Base-by-base conservation (phyloP, 2,329 filamentous ascomycete genomes). In the Claviceps sp. region DNA sequence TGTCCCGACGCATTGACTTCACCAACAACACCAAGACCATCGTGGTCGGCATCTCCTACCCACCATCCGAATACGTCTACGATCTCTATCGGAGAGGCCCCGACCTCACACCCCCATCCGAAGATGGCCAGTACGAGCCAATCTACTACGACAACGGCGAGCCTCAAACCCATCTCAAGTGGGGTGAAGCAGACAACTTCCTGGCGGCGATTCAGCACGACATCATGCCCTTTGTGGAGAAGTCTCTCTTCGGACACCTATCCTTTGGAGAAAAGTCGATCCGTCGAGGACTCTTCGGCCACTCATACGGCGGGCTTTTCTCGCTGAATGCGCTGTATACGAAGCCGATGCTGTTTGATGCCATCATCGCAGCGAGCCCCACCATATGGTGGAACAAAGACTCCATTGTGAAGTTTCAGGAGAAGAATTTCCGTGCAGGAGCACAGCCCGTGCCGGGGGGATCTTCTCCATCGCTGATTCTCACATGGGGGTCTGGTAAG, bases 271-370 rank as follows among this genome's bases (percentile, higher is more conserved):
- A 34, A 62, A 52, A 62, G 58, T 63, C 67, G 16, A 59, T 61
- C 1, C 65, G 66, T 24, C 70, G 70, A 48, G 74, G 70, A 0
- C 60, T 77, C 1, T 75, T 69, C 42, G 74, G 73, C 0, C 73
- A 77, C 52, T 76, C 73, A 0, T 74, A 72, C 26, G 73, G 72
- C 2, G 74, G 72, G 0, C 61, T 77, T 0, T 76, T 76, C 47
- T 62, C 66, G 0, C 62, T 77, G 3, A 70, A 75, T 53, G 62
- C 68, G 0, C 62, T 76, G 8, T 70, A 71, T 50, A 70, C 64
- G 0, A 60, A 63, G 4, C 68, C 71, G 0, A 56, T 60, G 1
- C 61, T 68, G 2, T 76, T 76, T 51, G 63, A 74, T 51, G 67
- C 63, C 7, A 73, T 69, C 54, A 64, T 75, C 14, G 67, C 68